Conservation (phyloP, 2,329 filamentous ascomycete species). For the Fusarium tricinctum region DNA sequence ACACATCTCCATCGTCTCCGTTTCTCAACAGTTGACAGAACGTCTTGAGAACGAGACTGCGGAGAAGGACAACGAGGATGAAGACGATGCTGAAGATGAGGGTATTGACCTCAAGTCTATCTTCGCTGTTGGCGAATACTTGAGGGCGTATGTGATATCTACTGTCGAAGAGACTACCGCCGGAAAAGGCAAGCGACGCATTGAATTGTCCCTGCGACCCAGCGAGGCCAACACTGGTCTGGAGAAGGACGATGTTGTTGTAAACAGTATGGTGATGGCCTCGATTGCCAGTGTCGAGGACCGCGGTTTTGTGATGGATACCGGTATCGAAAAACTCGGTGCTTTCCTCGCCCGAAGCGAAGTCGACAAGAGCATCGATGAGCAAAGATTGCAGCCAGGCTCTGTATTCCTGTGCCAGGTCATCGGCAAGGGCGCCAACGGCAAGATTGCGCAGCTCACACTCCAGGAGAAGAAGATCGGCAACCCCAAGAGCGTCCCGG, state of each 20-base stretch:
- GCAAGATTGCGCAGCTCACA: slow-evolving; percentile 89
- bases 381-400: slow-evolving; percentile 82
- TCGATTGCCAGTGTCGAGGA: slow-evolving; percentile 94
- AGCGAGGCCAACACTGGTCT: slow-evolving; percentile 83
- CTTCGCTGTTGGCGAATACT: slow-evolving; percentile 87
- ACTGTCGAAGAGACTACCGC: slow-evolving; percentile 75
- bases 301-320: slow-evolving; percentile 92
- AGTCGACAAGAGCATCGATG: slow-evolving; percentile 74
- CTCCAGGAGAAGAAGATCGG: slow-evolving; percentile 78
- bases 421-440: slow-evolving; percentile 78
- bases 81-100: slow-evolving; percentile 65
- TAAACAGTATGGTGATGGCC: slow-evolving; percentile 85
- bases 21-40: slow-evolving; percentile 83
- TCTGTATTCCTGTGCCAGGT: slow-evolving; percentile 88
- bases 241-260: slow-evolving; percentile 77
- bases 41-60: slow-evolving; percentile 78
- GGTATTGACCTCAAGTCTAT: slow-evolving; percentile 80
- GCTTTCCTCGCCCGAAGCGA: slow-evolving; percentile 92
- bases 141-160: slow-evolving; percentile 86
- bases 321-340: slow-evolving; percentile 80
- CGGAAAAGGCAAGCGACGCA: slow-evolving; percentile 80
- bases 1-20: slow-evolving; percentile 90
- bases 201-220: slow-evolving; percentile 89
- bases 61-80: slow-evolving; percentile 67
- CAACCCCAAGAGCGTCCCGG: slow-evolving; percentile 74